Evolutionary conservation across 2,329 filamentous ascomycete species (phyloP).

Genomic region (Sporothrix humicola): DNA sequence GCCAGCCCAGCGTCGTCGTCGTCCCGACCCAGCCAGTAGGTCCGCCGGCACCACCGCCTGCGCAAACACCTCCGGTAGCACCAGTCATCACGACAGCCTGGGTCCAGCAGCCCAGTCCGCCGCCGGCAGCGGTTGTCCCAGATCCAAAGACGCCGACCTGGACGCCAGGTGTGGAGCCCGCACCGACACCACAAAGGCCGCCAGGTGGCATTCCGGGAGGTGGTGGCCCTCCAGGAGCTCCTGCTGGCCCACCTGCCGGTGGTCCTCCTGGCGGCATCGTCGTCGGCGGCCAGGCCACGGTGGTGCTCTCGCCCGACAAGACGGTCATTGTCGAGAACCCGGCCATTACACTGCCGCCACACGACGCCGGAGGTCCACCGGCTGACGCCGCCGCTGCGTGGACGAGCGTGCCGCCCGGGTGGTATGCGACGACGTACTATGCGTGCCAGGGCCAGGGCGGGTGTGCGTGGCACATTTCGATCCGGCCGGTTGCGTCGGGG

Average conservation of each 20-base stretch:
- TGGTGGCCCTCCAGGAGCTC: neutral
- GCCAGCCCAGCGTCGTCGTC: neutral
- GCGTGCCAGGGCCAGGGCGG: constrained; percentile 25
- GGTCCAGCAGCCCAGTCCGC: neutral
- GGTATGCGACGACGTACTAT: constrained; percentile 33
- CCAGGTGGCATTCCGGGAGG: neutral
- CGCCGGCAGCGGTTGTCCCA: neutral
- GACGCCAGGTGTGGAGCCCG: neutral
- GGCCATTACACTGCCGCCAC: constrained; percentile 27
- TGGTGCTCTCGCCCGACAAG: constrained; percentile 33
- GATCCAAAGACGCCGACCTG: neutral
- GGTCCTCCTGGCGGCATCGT: constrained; percentile 21
- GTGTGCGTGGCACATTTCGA: constrained; percentile 31
- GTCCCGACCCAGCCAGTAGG: neutral
- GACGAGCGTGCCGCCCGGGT: constrained; percentile 32
- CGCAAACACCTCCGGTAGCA: neutral
- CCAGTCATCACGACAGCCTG: neutral
- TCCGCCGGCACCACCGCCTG: neutral
- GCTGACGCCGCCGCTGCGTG: constrained; percentile 18
- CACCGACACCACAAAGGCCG: neutral
- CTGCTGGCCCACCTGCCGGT: neutral
- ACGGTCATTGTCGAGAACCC: constrained; percentile 36
- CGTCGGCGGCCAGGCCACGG: constrained; percentile 31
- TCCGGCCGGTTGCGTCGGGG: constrained; percentile 1
- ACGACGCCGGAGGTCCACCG: neutral